Base-by-base conservation (phyloP, 1,284 basidiomycete genomes). In the Papiliotrema nemorosa region DNA sequence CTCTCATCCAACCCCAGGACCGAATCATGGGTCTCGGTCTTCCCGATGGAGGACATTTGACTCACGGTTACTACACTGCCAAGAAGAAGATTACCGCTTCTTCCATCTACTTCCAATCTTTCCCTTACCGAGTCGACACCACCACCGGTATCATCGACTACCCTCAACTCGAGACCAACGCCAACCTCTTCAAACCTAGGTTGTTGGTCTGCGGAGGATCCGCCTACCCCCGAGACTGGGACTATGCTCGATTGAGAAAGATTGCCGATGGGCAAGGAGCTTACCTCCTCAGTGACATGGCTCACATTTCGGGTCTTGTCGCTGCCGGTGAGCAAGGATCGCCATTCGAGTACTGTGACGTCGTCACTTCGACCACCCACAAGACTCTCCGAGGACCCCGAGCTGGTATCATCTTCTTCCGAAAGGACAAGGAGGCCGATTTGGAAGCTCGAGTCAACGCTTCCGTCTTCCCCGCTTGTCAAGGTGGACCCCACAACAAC, bases 41-140 rank as follows among this genome's bases (percentile, higher is more conserved):
- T 45, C 92, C 96, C 31, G 93, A 97, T 69, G 96, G 96, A 75
- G 96, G 96, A 54, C 96, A 98, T 77, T 83, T 99, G 61, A 97
- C 93, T 38, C 93, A 97, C 76, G 93, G 93, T 35, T 96, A 96
- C 81, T 97, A 97, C 78, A 97, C 93, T 58, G 92, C 92, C 58
- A 97, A 97, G 80, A 96, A 97, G 82, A 98, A 98, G 80, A 98
- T 99, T 84, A 97, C 94, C 47, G 92, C 96, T 24, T 98, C 94
- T 36, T 97, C 94, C 18, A 97, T 98, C 79, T 98, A 98, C 82
- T 99, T 98, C 87, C 93, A 98, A 77, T 97, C 94, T 41, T 83
- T 97, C 75, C 96, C 96, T 44, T 99, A 98, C 74, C 85, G 83
- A 54, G 88, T 98, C 63, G 83, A 86, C 69, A 85, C 87, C 46